Conservation (phyloP, 768 basidiomycete genomes). For the Daedalea quercina region DNA sequence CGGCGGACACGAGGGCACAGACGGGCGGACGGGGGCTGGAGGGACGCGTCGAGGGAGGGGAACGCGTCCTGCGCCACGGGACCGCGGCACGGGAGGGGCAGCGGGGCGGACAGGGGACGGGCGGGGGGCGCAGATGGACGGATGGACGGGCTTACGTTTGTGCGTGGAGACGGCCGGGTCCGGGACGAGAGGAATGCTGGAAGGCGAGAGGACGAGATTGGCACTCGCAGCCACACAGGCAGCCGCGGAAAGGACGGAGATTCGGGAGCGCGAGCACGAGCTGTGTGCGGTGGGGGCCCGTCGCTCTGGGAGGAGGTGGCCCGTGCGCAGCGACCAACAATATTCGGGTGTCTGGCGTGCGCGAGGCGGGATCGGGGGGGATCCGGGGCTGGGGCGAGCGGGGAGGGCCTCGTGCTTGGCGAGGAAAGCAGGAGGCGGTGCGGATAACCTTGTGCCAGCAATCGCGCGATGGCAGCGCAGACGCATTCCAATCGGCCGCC, state of each 20-base stretch:
- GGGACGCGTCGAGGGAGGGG: not conserved
- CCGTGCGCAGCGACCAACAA: no score
- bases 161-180: not conserved
- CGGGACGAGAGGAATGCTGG: not conserved
- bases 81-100: not conserved
- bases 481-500: not conserved
- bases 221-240: no score
- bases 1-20: not conserved
- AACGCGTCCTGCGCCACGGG: not conserved
- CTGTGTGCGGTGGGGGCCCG: not conserved
- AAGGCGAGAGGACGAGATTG: not conserved
- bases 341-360: no score
- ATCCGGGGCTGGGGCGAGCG: not conserved
- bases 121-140: not conserved
- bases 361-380: no score
- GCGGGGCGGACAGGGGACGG: not conserved
- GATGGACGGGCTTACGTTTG: not conserved
- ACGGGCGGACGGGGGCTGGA: not conserved
- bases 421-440: not conserved
- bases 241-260: not conserved
- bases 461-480: not conserved
- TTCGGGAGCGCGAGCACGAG: not conserved
- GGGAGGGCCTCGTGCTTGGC: not conserved
- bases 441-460: not conserved
- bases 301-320: not conserved